Conservation (phyloP, 805 yeast species). For the Sungouiozyma intestinalis region DNA sequence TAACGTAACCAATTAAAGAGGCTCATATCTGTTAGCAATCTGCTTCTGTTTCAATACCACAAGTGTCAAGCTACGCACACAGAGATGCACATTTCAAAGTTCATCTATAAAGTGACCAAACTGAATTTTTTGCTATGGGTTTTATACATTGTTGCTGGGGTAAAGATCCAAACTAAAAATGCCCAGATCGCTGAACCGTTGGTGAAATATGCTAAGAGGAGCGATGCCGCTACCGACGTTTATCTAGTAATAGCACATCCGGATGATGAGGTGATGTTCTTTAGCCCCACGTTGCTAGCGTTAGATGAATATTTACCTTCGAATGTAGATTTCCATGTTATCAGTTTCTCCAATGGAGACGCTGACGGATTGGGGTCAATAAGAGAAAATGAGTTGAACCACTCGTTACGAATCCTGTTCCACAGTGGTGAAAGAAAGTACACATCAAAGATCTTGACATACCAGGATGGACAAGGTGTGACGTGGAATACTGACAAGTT, state of each 20-base stretch:
- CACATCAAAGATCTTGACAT: conserved; percentile 24
- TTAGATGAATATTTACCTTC: conserved; percentile 10
- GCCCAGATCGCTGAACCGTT: neutral
- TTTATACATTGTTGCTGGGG: conserved; percentile 3
- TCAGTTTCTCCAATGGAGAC: conserved; percentile 73
- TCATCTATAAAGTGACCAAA: conserved; percentile 6
- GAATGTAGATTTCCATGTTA: conserved; percentile 34
- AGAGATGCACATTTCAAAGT: conserved; percentile 1
- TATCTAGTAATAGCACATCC: conserved; percentile 78
- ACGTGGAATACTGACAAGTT: conserved; percentile 45
- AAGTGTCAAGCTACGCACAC: neutral
- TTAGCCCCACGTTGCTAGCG: conserved; percentile 48
- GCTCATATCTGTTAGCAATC: no score
- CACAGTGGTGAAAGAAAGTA: conserved; percentile 5
- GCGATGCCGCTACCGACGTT: conserved; percentile 3
- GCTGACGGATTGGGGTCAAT: conserved; percentile 60
- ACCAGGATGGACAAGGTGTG: conserved; percentile 57
- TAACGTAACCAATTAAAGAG: no score
- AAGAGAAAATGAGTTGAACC: conserved; percentile 48
- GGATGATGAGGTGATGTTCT: conserved; percentile 97
- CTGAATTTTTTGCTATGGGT: conserved; percentile 5
- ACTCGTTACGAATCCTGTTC: conserved; percentile 17
- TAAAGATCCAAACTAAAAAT: neutral
- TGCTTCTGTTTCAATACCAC: no score
- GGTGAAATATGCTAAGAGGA: no score